phyloP scores from a whole-genome alignment of 1,284 basidiomycete genomes.

The Microbotryum silenes-acaulis region DNA sequence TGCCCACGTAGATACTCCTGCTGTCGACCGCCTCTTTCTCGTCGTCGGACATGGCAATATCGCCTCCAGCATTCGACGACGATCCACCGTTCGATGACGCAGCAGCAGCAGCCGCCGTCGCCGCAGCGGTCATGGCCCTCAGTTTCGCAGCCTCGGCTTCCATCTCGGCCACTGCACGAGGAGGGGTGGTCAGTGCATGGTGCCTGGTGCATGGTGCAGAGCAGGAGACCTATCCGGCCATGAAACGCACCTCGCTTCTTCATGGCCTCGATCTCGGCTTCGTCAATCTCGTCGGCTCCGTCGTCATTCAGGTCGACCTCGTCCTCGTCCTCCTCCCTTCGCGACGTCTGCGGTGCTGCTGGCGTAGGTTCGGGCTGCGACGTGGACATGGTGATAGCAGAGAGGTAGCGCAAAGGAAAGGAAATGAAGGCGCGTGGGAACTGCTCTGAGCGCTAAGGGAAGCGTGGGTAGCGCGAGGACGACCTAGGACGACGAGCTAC shows the following conservation, averaged over 20 bases:
- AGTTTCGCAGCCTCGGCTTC: conserved; percentile 81
- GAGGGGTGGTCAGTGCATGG: neutral
- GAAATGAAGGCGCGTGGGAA: no score
- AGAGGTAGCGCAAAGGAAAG: no score
- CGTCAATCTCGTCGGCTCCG: conserved; percentile 19
- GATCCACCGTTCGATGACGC: conserved; percentile 1
- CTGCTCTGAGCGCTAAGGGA: no score
- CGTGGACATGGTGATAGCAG: no score
- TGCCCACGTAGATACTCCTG: conserved; percentile 91
- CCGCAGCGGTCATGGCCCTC: conserved; percentile 63
- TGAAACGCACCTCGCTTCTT: conserved; percentile 8
- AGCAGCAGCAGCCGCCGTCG: conserved; percentile 45
- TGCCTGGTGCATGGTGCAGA: no score
- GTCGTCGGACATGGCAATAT: conserved; percentile 40
- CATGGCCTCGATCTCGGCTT: conserved; percentile 29
- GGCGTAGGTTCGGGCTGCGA: no score
- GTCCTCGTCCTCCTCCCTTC: conserved; percentile 5
- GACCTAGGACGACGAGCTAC: no score
- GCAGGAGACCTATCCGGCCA: neutral
- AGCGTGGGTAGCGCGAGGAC: no score
- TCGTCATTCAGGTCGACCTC: conserved; percentile 7
- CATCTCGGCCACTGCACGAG: conserved; percentile 61
- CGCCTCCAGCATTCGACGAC: conserved; percentile 1
- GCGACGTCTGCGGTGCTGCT: no score
- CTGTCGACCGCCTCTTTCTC: conserved; percentile 62